Percentiles rank a stretch among this genome's conserved stretches.
Evolutionary conservation across 768 basidiomycete genomes (phyloP).

Genomic region (Stropharia rugosoannulata): DNA sequence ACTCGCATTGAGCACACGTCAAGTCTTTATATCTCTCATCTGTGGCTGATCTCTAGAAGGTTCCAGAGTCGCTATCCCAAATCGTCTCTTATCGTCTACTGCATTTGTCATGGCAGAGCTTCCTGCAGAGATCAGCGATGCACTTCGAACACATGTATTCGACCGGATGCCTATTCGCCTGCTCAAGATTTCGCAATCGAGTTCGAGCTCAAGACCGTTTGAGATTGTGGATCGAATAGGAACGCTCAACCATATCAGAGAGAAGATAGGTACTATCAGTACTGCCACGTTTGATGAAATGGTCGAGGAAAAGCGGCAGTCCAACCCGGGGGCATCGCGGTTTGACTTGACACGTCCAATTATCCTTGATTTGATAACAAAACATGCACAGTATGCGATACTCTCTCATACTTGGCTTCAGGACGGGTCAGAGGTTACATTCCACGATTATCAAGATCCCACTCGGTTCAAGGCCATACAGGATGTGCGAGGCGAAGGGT

Average conservation of each 20-base stretch:
- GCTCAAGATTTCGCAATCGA: not conserved
- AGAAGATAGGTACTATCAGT: constrained; percentile 1
- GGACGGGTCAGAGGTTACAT: constrained; percentile 1
- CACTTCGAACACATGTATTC: constrained; percentile 1
- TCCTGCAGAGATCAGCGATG: constrained; percentile 1
- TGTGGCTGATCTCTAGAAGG: too few species aligned
- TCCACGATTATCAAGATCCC: not conserved
- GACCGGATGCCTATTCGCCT: constrained; percentile 3
- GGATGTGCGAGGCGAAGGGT: not conserved
- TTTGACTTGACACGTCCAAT: not conserved
- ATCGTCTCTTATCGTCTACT: too few species aligned
- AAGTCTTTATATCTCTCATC: too few species aligned
- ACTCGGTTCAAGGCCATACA: not conserved
- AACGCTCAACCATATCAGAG: not conserved
- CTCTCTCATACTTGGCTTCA: constrained; percentile 5
- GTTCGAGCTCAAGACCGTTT: not conserved
- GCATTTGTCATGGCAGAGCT: not conserved
- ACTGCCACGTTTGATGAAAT: not conserved
- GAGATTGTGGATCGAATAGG: not conserved
- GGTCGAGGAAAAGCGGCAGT: not conserved
- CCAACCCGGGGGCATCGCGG: not conserved
- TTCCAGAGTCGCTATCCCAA: too few species aligned
- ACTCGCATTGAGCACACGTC: too few species aligned
- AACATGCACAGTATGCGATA: not conserved
- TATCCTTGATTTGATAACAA: not conserved